phyloP scores from a whole-genome alignment of 257 asterid genomes.

The Linderniella brevidens region DNA sequence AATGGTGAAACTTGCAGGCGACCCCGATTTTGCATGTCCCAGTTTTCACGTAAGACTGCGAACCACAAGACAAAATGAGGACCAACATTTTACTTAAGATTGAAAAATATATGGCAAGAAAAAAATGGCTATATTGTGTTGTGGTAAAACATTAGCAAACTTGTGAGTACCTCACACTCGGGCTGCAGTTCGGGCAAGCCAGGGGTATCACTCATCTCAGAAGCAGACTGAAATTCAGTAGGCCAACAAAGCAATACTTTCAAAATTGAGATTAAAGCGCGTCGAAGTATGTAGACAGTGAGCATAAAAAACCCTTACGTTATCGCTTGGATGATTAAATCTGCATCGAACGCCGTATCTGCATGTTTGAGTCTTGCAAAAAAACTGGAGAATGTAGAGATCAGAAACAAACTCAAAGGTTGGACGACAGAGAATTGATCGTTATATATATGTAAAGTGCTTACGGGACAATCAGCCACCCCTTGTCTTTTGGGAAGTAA shows the following conservation, averaged over 20 bases:
- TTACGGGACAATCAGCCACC: conserved; percentile 93
- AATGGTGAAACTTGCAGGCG: conserved; percentile 7
- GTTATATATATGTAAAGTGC: conserved; percentile 16
- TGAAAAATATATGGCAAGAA: not conserved
- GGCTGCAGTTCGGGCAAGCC: conserved; percentile 62
- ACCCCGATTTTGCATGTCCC: conserved; percentile 2
- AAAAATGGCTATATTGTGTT: too few relatives aligned
- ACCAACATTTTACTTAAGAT: not conserved
- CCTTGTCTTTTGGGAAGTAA: conserved; percentile 81
- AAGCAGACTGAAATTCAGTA: conserved; percentile 38
- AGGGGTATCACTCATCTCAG: conserved; percentile 24
- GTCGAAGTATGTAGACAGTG: not conserved
- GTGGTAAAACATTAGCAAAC: too few relatives aligned
- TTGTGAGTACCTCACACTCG: too few relatives aligned
- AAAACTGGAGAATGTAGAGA: conserved; percentile 32
- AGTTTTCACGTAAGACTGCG: conserved; percentile 6
- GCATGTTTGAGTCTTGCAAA: conserved; percentile 80
- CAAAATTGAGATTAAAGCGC: not conserved
- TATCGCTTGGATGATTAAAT: conserved; percentile 86
- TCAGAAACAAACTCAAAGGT: not conserved
- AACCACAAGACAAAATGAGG: not conserved
- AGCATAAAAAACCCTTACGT: conserved; percentile 14
- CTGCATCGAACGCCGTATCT: conserved; percentile 75
- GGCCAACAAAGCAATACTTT: conserved; percentile 6
- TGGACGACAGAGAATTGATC: conserved; percentile 5